Percentiles rank a stretch among this genome's conserved stretches.
These are phyloP conservation scores for Fusarium hostae DNA, from an alignment of 2,329 filamentous ascomycete species.

Conservation along the genomic window DNA sequence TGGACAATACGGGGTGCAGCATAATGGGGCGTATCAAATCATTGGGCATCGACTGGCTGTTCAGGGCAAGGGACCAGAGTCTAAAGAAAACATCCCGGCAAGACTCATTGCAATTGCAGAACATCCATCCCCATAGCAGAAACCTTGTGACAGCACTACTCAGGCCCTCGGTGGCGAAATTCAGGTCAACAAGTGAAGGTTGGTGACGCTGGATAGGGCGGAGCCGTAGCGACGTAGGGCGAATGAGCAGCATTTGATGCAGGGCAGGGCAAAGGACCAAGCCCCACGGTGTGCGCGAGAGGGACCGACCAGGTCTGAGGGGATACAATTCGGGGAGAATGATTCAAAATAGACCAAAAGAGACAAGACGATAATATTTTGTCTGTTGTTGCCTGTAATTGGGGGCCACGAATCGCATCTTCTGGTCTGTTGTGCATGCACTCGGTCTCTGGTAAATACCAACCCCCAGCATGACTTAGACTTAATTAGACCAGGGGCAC, in stretches of 20 bases:
- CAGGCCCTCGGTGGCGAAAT: slow-evolving; percentile 31
- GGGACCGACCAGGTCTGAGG: slow-evolving; percentile 10
- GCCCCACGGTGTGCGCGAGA: slow-evolving; percentile 38
- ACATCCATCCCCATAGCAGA: slow-evolving; percentile 10
- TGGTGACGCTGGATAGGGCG: slow-evolving; percentile 36
- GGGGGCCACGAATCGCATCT: slow-evolving; percentile 29
- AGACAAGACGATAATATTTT: slow-evolving; percentile 4
- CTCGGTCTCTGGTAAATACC: background rate
- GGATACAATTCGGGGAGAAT: background rate
- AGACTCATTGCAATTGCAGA: slow-evolving; percentile 12
- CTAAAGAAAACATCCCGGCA: slow-evolving; percentile 26
- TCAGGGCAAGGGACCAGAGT: slow-evolving; percentile 32
- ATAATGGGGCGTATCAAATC: slow-evolving; percentile 36
- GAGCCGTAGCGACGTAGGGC: slow-evolving; percentile 22
- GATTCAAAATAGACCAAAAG: slow-evolving; percentile 31
- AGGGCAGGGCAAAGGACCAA: slow-evolving; percentile 38
- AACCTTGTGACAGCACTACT: slow-evolving; percentile 22
- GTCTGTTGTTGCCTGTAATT: slow-evolving; percentile 33
- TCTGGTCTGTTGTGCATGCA: slow-evolving; percentile 2
- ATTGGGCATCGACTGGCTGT: slow-evolving; percentile 42
- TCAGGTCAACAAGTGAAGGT: slow-evolving; percentile 31
- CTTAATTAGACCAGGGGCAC: background rate
- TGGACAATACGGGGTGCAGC: slow-evolving; percentile 28
- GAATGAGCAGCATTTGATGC: slow-evolving; percentile 27
- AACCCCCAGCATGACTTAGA: slow-evolving; percentile 12